Conservation (phyloP, 306 rosid genomes). For the Clitoria ternatea region DNA sequence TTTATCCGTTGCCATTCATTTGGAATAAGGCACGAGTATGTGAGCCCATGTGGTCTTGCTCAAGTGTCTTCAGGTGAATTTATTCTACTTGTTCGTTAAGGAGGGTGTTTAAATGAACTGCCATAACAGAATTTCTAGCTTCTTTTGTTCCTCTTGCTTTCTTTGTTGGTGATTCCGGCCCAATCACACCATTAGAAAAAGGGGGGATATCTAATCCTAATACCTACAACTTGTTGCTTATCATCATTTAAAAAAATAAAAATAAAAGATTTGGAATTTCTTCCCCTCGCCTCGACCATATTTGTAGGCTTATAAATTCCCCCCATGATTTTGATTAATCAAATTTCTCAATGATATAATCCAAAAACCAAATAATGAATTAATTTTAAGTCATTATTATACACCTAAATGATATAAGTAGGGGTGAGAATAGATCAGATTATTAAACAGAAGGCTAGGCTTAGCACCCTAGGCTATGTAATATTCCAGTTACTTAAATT, state of each 20-base stretch:
- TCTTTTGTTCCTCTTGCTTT: background rate
- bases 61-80: slow-evolving; percentile 13
- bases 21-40: slow-evolving; percentile 33
- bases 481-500: too few species aligned
- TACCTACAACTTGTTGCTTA: background rate
- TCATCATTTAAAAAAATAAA: background rate
- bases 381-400: background rate
- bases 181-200: background rate
- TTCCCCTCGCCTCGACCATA: background rate
- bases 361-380: background rate
- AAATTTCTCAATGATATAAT: background rate
- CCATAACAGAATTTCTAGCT: background rate
- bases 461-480: too few species aligned
- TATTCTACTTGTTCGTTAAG: slow-evolving; percentile 31
- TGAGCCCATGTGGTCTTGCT: slow-evolving; percentile 33
- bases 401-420: too few species aligned
- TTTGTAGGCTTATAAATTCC: background rate
- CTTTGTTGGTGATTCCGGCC: background rate
- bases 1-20: slow-evolving; percentile 25
- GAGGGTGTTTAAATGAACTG: slow-evolving; percentile 12
- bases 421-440: too few species aligned
- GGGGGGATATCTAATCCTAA: background rate
- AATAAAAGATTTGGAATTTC: background rate
- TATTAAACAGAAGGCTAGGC: too few species aligned
- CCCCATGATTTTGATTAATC: background rate